Conservation (phyloP, 805 yeast genomes). For the Cyberlindnera meyerae region DNA sequence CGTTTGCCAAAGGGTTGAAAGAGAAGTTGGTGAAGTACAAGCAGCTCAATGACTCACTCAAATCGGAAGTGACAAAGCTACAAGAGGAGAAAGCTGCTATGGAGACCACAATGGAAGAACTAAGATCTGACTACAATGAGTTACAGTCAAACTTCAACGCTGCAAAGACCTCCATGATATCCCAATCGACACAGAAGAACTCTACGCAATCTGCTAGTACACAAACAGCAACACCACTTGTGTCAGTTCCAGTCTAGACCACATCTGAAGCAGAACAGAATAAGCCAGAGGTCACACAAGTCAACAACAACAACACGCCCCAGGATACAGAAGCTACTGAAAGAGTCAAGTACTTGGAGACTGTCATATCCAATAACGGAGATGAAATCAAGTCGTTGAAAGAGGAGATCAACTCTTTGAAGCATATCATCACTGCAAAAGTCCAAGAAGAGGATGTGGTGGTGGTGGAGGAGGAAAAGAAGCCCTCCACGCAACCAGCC, state of each 20-base stretch:
- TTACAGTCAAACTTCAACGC: slow-evolving; percentile 18
- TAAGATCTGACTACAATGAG: slow-evolving; percentile 21
- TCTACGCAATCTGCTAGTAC: no score
- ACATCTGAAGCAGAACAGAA: no score
- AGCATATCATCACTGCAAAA: slow-evolving; percentile 4
- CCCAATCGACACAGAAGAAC: neutral
- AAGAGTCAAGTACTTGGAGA: slow-evolving; percentile 12
- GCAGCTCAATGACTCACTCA: slow-evolving; percentile 26
- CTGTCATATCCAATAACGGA: slow-evolving; percentile 6
- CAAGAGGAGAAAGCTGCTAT: slow-evolving; percentile 11
- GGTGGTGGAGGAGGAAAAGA: no score
- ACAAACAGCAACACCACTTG: no score
- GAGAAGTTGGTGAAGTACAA: slow-evolving; percentile 33
- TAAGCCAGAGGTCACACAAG: no score
- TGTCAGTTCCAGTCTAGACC: no score
- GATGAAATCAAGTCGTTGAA: slow-evolving; percentile 17
- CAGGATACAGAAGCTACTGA: neutral
- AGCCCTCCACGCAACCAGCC: no score
- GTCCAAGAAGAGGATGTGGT: no score
- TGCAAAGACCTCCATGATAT: no score
- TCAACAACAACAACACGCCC: neutral
- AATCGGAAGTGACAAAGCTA: slow-evolving; percentile 9
- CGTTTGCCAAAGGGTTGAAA: slow-evolving; percentile 29
- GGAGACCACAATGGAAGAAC: slow-evolving; percentile 10
- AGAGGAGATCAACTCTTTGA: slow-evolving; percentile 21